These are phyloP conservation scores for Penicillium sp. DNA, from an alignment of 2,329 filamentous ascomycete species.

Conservation along the genomic window DNA sequence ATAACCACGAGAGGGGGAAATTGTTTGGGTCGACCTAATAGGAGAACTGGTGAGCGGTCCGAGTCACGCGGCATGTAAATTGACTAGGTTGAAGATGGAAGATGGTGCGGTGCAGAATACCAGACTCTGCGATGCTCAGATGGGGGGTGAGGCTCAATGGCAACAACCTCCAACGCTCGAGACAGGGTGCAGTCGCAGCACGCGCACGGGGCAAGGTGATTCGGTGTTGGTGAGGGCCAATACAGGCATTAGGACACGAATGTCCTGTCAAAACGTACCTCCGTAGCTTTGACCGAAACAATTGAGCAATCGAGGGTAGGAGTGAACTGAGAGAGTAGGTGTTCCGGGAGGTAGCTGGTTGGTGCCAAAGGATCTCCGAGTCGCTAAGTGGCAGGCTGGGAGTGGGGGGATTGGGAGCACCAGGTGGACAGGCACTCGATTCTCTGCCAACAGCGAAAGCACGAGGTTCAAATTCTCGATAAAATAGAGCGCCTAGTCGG, in stretches of 20 bases:
- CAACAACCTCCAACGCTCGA: conserved; percentile 5
- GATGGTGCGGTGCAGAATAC: neutral
- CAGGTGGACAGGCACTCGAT: conserved; percentile 18
- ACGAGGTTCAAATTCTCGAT: neutral
- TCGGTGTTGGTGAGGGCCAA: conserved; percentile 12
- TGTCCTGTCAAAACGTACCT: conserved; percentile 17
- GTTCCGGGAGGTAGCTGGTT: conserved; percentile 21
- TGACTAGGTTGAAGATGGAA: neutral
- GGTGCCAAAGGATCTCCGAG: conserved; percentile 39
- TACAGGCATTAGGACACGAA: conserved; percentile 2
- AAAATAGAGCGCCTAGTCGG: neutral
- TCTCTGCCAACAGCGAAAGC: conserved; percentile 13
- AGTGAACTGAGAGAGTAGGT: conserved; percentile 9
- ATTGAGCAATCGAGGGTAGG: conserved; percentile 17
- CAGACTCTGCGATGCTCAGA: neutral
- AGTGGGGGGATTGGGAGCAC: conserved; percentile 35
- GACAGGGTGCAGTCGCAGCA: conserved; percentile 21
- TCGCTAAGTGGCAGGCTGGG: conserved; percentile 43
- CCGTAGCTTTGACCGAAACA: conserved; percentile 11
- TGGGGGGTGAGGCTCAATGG: conserved; percentile 13
- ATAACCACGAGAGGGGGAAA: conserved; percentile 24
- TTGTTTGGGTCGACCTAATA: conserved; percentile 35
- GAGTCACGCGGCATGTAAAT: conserved; percentile 15
- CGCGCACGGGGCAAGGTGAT: conserved; percentile 25
- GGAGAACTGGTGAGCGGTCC: conserved; percentile 31